These are phyloP conservation scores for Tripterygium wilfordii DNA, from an alignment of 177 flowering plant species.

Conservation along the genomic window DNA sequence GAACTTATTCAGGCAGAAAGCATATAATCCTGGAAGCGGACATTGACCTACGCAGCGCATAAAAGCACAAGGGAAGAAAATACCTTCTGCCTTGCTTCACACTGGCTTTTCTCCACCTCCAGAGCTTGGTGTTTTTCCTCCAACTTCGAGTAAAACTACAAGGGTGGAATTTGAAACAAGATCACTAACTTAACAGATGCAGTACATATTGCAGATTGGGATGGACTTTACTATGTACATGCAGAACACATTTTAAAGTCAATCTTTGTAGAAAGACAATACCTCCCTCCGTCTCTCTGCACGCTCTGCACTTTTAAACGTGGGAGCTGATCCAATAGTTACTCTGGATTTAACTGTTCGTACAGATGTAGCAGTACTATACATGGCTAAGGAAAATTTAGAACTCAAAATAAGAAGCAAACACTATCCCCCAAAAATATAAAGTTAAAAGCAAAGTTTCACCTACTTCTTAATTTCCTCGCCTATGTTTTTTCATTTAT, in stretches of 20 bases:
- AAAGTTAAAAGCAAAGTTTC: not conserved
- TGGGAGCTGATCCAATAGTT: conserved; percentile 71
- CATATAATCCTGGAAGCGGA: too few relatives aligned
- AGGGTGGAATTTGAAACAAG: not conserved
- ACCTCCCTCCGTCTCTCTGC: conserved; percentile 90
- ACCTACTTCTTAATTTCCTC: not conserved
- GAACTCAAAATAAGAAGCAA: not conserved
- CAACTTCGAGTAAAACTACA: conserved; percentile 76
- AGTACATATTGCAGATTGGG: too few relatives aligned
- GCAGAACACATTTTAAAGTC: too few relatives aligned
- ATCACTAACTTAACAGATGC: not conserved
- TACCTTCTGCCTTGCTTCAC: conserved; percentile 82
- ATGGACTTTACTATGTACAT: too few relatives aligned
- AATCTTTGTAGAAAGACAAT: too few relatives aligned
- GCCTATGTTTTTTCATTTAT: too few relatives aligned
- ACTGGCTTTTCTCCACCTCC: conserved; percentile 66
- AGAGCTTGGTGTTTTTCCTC: conserved; percentile 88
- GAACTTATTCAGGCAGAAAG: too few relatives aligned
- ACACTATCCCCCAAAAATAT: not conserved
- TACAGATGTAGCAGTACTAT: conserved; percentile 66
- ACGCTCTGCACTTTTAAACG: conserved; percentile 60
- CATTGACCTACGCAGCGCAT: too few relatives aligned
- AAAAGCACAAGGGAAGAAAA: too few relatives aligned
- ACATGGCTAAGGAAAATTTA: conserved; percentile 38
- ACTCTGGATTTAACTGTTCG: conserved; percentile 40